Evolutionary conservation across 345 rosid species (phyloP).

Genomic region (Lumnitzera littorea): DNA sequence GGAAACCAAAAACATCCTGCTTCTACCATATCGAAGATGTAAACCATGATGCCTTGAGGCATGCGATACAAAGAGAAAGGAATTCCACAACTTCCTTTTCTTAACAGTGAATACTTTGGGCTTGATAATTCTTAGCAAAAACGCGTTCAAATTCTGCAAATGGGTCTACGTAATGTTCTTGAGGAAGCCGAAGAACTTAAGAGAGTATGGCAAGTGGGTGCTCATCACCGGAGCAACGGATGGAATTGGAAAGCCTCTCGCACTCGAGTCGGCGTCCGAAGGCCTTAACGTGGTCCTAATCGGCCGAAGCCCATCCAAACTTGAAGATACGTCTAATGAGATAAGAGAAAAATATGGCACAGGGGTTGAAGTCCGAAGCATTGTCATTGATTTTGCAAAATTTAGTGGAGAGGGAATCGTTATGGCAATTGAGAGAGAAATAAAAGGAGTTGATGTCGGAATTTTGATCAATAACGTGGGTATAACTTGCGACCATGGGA

Average conservation of each 20-base stretch:
- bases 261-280: conserved; percentile 28
- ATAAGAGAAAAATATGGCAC: conserved; percentile 6
- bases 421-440: conserved; percentile 5
- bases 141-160: conserved; percentile 8
- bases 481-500: conserved; percentile 16
- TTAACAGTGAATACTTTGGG: conserved; percentile 14
- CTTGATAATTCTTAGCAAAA: conserved; percentile 14
- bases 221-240: conserved; percentile 39
- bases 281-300: conserved; percentile 36
- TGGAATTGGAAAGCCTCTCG: conserved; percentile 40
- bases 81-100: background rate
- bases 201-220: conserved; percentile 37
- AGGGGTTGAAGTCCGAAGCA: conserved; percentile 6
- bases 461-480: conserved; percentile 36
- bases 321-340: conserved; percentile 16
- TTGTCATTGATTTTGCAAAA: conserved; percentile 26
- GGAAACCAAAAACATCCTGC: no score
- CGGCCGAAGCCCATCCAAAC: conserved; percentile 31
- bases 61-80: background rate
- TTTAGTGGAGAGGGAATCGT: conserved; percentile 18
- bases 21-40: no score
- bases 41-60: no score
- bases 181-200: conserved; percentile 34
- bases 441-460: conserved; percentile 38
- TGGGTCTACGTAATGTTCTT: conserved; percentile 35